These are phyloP conservation scores for Nasturtium officinale DNA, from an alignment of 345 rosid genomes.

Conservation along the genomic window DNA sequence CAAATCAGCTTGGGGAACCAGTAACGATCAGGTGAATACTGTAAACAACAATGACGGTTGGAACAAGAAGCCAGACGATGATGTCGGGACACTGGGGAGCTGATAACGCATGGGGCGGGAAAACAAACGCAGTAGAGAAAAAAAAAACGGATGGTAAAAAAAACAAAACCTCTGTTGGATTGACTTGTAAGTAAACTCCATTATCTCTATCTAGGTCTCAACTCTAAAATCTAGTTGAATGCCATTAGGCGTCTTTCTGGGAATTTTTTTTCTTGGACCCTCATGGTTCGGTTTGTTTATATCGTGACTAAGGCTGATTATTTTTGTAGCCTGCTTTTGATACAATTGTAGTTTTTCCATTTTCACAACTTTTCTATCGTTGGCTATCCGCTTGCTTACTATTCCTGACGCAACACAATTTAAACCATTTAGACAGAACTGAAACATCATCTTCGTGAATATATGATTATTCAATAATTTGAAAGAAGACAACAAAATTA, in stretches of 20 bases:
- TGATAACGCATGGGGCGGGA: slow-evolving; percentile 28
- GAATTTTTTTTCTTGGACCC: not conserved
- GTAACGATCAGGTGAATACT: slow-evolving; percentile 12
- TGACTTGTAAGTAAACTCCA: slow-evolving; percentile 21
- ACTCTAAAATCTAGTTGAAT: not conserved
- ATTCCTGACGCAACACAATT: not conserved
- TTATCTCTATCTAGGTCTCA: slow-evolving; percentile 10
- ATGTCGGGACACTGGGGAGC: slow-evolving; percentile 24
- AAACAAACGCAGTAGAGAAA: slow-evolving; percentile 21
- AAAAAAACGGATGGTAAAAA: slow-evolving; percentile 28
- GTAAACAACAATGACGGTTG: slow-evolving; percentile 33
- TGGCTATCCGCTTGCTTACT: not conserved
- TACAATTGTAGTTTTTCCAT: not conserved
- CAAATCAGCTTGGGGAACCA: slow-evolving; percentile 40
- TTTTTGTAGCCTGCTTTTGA: slow-evolving; percentile 18
- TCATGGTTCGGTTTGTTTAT: slow-evolving; percentile 12
- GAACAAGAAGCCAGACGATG: slow-evolving; percentile 24
- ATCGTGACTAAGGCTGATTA: slow-evolving; percentile 4
- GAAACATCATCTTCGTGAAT: not conserved
- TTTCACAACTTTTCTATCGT: not conserved
- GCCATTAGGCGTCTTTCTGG: slow-evolving; percentile 2
- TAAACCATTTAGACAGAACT: not conserved
- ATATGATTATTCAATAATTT: not conserved
- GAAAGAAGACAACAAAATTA: not conserved
- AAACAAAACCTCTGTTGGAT: not conserved